These are phyloP conservation scores for Blastocystis sp. DNA, from an alignment of 352 stramenopile species.

Conservation along the genomic window DNA sequence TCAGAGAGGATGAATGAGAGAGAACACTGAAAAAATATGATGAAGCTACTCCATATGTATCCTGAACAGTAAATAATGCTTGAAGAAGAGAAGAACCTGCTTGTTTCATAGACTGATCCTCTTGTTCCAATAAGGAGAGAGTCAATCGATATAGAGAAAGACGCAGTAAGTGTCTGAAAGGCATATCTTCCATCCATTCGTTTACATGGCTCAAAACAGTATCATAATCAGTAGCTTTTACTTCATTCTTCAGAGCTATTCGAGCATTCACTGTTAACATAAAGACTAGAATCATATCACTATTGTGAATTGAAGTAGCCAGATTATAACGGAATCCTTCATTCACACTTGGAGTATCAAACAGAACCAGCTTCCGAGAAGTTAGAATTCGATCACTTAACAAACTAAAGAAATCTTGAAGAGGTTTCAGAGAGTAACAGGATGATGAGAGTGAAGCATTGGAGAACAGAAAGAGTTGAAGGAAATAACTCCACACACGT, in stretches of 20 bases:
- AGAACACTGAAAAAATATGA: neutral
- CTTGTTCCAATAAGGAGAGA: neutral
- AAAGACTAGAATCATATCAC: neutral
- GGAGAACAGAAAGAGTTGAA: neutral
- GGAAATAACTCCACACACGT: neutral
- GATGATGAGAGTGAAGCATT: neutral
- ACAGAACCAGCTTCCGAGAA: neutral
- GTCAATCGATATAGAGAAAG: neutral
- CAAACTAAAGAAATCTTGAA: neutral
- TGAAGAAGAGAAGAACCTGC: neutral
- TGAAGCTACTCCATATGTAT: neutral
- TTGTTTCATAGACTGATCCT: neutral
- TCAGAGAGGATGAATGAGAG: neutral
- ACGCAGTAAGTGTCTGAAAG: neutral
- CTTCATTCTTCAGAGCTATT: neutral
- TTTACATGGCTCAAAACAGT: neutral
- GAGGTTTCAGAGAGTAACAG: neutral
- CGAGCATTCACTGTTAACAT: neutral
- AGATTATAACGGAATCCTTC: conserved; percentile 38
- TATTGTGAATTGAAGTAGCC: conserved; percentile 13
- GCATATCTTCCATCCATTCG: neutral
- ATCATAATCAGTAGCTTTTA: neutral
- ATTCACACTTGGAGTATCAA: neutral
- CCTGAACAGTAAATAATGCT: neutral
- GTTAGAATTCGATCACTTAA: neutral